Base-by-base conservation (phyloP, 2,329 filamentous ascomycete species). In the Amylocarpus encephaloides region DNA sequence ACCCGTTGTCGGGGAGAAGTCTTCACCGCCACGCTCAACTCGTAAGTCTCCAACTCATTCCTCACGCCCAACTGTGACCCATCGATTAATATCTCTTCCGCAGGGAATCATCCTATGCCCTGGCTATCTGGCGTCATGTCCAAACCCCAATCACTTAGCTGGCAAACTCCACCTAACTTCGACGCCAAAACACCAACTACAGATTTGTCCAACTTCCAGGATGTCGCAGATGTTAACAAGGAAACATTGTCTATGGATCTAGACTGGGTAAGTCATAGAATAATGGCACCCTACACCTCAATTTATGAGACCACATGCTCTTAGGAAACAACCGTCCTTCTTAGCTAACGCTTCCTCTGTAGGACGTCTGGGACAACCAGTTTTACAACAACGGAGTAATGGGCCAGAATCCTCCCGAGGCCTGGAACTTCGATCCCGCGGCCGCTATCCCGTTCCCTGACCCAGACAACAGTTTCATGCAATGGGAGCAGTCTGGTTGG, bases 331-430 rank as follows among this genome's bases (percentile, higher is more conserved):
- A 2, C n/a, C 30, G 15, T 22, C 29, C 26, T 39, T 22, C 15
- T 38, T 44, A 18, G 44, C 42, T 30, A n/a, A 22, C 19, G 9
- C 16, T 9, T n/a, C 29, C 29, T 19, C 9, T 13, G 2, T 41
- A 59, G 57, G 55, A 58, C 36, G 22, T 56, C 3, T 59, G 55
- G 53, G 55, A 59, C 47, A 53, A 40, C 7, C 51, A 52, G 22
- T 50, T 55, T 32, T 43, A 48, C 22, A 52, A 52, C 40, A 52
- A 38, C 26, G 46, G 41, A 30, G 40, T 49, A 18, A 34, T 30
- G 11, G 46, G 44, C 12, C 13, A 49, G 6, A 16, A 19, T 26
- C 22, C 22, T 4, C 22, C 22, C 4, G 22, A 26, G 4, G 7
- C 22, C 4, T 26, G 22, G 22, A 26, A 26, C 22, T 26, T 26